A percentile compares a stretch with the other conserved stretches of the same genome.
Evolutionary conservation across 371 early-diverging fungal genomes (phyloP).

Genomic region (Fennellomyces sp.): DNA sequence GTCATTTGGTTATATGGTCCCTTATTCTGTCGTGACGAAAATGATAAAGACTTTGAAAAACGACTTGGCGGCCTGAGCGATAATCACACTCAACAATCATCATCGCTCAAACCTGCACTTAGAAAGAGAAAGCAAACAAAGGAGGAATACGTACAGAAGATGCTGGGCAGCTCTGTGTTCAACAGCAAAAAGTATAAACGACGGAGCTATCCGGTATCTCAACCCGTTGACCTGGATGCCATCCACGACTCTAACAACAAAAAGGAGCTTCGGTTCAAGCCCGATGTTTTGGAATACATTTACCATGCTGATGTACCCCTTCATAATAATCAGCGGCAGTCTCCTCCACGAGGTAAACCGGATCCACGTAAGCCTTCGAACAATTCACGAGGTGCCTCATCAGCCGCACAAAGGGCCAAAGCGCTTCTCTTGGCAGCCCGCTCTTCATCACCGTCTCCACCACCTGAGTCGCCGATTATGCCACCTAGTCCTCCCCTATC

Average conservation of each 20-base stretch:
- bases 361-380: not conserved
- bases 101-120: slow-evolving; percentile 3
- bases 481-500: slow-evolving; percentile 12
- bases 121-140: not conserved
- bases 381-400: not conserved
- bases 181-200: slow-evolving; percentile 8
- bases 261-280: slow-evolving; percentile 8
- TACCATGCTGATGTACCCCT: slow-evolving; percentile 10
- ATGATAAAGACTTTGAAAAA: slow-evolving; percentile 8
- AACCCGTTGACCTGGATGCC: not conserved
- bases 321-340: not conserved
- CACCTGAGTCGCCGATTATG: not conserved
- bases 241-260: not conserved
- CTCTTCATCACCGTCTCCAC: not conserved
- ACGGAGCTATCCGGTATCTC: slow-evolving; percentile 7
- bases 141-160: slow-evolving; percentile 3
- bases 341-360: not conserved
- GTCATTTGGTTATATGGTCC: slow-evolving; percentile 13
- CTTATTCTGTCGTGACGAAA: slow-evolving; percentile 1
- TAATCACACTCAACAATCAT: not conserved
- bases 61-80: not conserved
- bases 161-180: not conserved
- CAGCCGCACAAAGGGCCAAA: slow-evolving; percentile 11
- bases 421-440: slow-evolving; percentile 6
- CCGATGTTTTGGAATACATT: slow-evolving; percentile 9